Conservation (phyloP, 345 rosid species). For the Laguncularia racemosa region DNA sequence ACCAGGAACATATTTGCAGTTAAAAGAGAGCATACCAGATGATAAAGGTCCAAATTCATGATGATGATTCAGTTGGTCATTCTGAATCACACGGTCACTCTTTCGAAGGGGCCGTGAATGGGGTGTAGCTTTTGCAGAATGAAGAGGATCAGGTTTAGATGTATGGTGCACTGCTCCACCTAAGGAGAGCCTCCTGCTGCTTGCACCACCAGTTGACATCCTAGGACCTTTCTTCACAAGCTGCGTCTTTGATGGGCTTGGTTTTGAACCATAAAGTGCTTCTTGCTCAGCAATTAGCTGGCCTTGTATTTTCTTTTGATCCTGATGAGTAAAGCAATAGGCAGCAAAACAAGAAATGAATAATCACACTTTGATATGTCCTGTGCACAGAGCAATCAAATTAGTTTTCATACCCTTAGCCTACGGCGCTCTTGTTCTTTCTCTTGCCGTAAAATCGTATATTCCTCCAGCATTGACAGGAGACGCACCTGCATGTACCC, state of each 20-base stretch:
- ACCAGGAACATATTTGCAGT: neutral
- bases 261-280: constrained; percentile 88
- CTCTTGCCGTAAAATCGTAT: constrained; percentile 67
- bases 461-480: constrained; percentile 89
- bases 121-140: constrained; percentile 31
- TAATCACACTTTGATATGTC: neutral
- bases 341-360: neutral
- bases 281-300: constrained; percentile 94
- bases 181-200: constrained; percentile 61
- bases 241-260: constrained; percentile 84
- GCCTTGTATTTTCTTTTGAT: constrained; percentile 96
- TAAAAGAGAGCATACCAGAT: constrained; percentile 37
- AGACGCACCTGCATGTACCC: constrained; percentile 50
- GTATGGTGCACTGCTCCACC: constrained; percentile 69
- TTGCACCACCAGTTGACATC: constrained; percentile 70
- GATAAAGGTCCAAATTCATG: constrained; percentile 43
- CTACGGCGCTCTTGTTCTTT: constrained; percentile 94
- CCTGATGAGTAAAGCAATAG: constrained; percentile 36
- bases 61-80: constrained; percentile 24
- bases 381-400: too few species aligned
- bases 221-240: constrained; percentile 66
- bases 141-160: constrained; percentile 49
- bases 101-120: constrained; percentile 46
- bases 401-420: constrained; percentile 45
- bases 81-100: constrained; percentile 34